These are phyloP conservation scores for Aspergillus brasiliensis DNA, from an alignment of 2,329 filamentous ascomycete genomes.

Conservation along the genomic window DNA sequence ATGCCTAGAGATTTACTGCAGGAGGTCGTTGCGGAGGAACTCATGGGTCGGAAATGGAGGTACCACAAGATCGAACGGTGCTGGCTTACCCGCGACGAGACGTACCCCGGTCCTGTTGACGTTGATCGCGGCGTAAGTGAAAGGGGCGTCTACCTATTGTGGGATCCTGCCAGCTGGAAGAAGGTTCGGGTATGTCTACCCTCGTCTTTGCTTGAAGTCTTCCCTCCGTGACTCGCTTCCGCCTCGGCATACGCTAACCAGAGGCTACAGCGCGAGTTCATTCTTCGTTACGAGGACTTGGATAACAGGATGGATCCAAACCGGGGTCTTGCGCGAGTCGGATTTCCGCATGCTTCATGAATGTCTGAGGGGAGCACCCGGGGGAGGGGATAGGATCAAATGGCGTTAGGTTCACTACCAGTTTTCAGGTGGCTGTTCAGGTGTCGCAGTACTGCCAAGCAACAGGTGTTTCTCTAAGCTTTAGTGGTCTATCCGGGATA, in stretches of 20 bases:
- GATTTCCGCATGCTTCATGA: constrained; percentile 43
- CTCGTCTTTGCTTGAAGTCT: neutral
- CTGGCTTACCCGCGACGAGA: constrained; percentile 54
- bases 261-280: constrained; percentile 46
- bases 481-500: constrained; percentile 26
- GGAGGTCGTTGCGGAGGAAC: constrained; percentile 65
- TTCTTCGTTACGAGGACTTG: constrained; percentile 52
- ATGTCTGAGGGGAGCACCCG: constrained; percentile 15
- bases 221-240: neutral
- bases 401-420: constrained; percentile 36
- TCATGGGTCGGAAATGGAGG: constrained; percentile 57
- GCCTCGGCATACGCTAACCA: constrained; percentile 22
- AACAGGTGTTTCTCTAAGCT: constrained; percentile 31
- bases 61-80: constrained; percentile 56
- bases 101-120: constrained; percentile 50
- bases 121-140: constrained; percentile 52
- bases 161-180: constrained; percentile 54
- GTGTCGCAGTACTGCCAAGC: constrained; percentile 27
- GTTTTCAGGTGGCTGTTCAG: constrained; percentile 30
- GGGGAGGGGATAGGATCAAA: constrained; percentile 27
- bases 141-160: constrained; percentile 54
- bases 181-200: constrained; percentile 47
- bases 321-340: constrained; percentile 37
- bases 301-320: constrained; percentile 50
- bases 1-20: constrained; percentile 67